A percentile compares a stretch with the other conserved stretches of the same genome.
Conservation (phyloP, 176 grass and related monocot species). For the Dactylis glomerata region DNA sequence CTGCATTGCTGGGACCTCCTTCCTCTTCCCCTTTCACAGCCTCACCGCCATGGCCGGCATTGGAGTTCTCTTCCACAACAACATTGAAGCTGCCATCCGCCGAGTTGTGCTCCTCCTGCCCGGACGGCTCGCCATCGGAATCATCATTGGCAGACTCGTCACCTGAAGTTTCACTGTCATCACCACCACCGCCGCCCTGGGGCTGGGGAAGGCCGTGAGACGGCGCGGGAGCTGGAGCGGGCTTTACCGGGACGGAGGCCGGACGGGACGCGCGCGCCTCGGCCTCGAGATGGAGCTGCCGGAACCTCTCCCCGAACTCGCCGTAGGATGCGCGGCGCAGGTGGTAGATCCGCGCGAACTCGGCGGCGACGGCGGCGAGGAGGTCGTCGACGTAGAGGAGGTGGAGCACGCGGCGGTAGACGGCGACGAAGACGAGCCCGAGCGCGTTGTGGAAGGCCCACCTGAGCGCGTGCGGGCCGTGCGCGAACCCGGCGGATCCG, state of each 20-base stretch:
- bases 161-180: not conserved
- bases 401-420: not conserved
- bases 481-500: not conserved
- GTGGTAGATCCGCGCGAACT: conserved; percentile 38
- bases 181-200: not conserved
- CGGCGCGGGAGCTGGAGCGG: not conserved
- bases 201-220: not conserved
- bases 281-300: conserved; percentile 63
- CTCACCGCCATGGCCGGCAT: not conserved
- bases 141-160: conserved; percentile 39
- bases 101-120: conserved; percentile 11
- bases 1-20: not conserved
- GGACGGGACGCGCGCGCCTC: conserved; percentile 39
- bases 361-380: not conserved
- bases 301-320: conserved; percentile 52
- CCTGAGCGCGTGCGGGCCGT: conserved; percentile 41
- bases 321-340: conserved; percentile 40
- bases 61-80: conserved; percentile 22
- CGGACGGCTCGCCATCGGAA: conserved; percentile 2
- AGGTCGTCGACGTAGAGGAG: conserved; percentile 7
- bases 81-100: conserved; percentile 5
- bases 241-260: not conserved
- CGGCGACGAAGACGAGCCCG: conserved; percentile 21
- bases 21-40: not conserved
- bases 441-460: conserved; percentile 71